Evolutionary conservation across 106 monocot species (phyloP), one percentile per base, ranked within the genome.

Genomic region (Allium fistulosum): DNA sequence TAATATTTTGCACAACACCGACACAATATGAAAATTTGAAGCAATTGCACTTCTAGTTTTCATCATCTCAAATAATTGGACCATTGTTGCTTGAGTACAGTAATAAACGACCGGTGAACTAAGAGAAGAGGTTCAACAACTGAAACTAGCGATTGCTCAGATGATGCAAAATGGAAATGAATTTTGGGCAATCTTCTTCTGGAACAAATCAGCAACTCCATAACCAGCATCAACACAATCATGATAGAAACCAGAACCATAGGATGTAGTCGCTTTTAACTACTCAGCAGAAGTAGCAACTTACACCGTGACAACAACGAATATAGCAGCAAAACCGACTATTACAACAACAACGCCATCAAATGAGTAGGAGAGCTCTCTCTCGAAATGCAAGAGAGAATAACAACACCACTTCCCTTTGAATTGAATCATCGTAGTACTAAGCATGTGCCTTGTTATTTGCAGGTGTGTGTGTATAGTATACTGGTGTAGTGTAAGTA

Each of bases 271-370:
- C 92, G 13, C 65, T 85, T 12, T 26, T 92, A 53, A 69, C 82
- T 2, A 78, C 85, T 11, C 85, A 85, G 10, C 92, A 92, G 61
- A 73, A 88, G 27, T 80, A 92, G 71, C 84, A 92, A 49, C n/a
- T n/a, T n/a, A n/a, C n/a, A n/a, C n/a, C n/a, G n/a, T n/a, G n/a
- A n/a, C n/a, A n/a, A n/a, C n/a, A n/a, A n/a, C n/a, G n/a, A n/a
- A 84, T 92, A 18, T 84, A 92, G 66, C 59, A 82, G 59, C 82
- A 73, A 51, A 71, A 76, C 49, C 82, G 85, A 65, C 73, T 74
- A 26, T 81, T 79, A 18, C 84, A 78, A 64, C 67, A 53, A 16
- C 68, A 55, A 55, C 68, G 14, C 8, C 53, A 16, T 6, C 57
- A 65, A 11, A 14, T 63, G 7, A 76, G 72, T 17, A 76, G 76